Percentiles rank a stretch among this genome's conserved stretches.
Evolutionary conservation across 2,329 filamentous ascomycete species (phyloP).

Genomic region (Pleomassaria siparia): DNA sequence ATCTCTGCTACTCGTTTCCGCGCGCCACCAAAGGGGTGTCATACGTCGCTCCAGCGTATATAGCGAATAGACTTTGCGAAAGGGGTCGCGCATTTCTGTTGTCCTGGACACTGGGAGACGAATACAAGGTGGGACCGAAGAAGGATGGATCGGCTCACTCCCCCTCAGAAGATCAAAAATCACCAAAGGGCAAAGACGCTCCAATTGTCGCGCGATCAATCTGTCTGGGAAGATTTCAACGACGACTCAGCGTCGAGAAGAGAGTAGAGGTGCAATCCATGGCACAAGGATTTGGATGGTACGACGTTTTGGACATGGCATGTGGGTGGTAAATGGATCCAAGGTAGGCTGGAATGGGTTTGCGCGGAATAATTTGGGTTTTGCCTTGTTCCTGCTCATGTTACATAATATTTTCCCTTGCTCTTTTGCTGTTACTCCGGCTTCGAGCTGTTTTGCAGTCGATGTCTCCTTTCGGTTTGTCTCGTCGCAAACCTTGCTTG

Average conservation of each 20-base stretch:
- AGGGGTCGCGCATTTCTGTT: conserved; percentile 51
- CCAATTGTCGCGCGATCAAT: background rate
- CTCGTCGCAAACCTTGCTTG: too few species aligned
- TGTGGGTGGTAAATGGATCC: too few species aligned
- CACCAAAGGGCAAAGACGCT: background rate
- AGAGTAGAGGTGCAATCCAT: conserved; percentile 16
- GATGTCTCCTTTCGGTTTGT: too few species aligned
- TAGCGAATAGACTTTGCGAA: conserved; percentile 81
- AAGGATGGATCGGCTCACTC: background rate
- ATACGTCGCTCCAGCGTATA: conserved; percentile 84
- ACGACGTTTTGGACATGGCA: conserved; percentile 30
- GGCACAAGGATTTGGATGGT: conserved; percentile 21
- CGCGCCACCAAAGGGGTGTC: conserved; percentile 83
- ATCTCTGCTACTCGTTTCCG: conserved; percentile 79
- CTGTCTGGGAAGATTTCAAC: too few species aligned
- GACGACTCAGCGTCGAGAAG: background rate
- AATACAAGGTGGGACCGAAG: background rate
- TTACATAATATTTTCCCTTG: too few species aligned
- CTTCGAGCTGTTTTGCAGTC: too few species aligned
- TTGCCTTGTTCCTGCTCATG: too few species aligned
- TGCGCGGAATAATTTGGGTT: too few species aligned
- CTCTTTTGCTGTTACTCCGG: too few species aligned
- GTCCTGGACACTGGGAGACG: background rate
- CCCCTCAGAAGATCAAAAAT: background rate
- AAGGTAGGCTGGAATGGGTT: too few species aligned